Percentiles rank a stretch among this genome's conserved stretches.
phyloP scores from a whole-genome alignment of 495 filamentous ascomycete genomes.

The Sporormia fimetaria region DNA sequence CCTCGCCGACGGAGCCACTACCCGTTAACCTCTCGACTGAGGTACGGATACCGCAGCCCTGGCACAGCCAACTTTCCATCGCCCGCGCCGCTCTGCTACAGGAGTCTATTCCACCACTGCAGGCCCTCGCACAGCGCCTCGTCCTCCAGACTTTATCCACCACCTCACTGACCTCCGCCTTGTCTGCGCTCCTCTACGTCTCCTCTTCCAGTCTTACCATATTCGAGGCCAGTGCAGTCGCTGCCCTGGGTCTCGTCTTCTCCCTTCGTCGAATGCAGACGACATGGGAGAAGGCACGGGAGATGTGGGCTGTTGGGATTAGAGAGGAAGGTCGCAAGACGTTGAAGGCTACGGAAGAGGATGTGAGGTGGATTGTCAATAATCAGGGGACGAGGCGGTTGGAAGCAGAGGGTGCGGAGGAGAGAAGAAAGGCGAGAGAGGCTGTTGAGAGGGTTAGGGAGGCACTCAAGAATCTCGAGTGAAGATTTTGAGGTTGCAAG shows the following conservation, averaged over 20 bases:
- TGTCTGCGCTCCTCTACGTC: conserved; percentile 59
- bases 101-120: conserved; percentile 59
- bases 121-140: conserved; percentile 67
- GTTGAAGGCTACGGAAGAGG: conserved; percentile 56
- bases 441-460: conserved; percentile 37
- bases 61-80: conserved; percentile 41
- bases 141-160: conserved; percentile 63
- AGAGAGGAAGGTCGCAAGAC: conserved; percentile 69
- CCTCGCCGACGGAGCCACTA: neutral
- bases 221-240: conserved; percentile 73
- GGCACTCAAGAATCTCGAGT: conserved; percentile 37
- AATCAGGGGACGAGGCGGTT: conserved; percentile 34
- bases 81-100: conserved; percentile 48
- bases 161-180: conserved; percentile 47
- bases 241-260: conserved; percentile 63
- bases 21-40: conserved; percentile 8
- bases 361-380: conserved; percentile 46
- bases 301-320: conserved; percentile 63
- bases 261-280: conserved; percentile 63
- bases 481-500: no score
- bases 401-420: conserved; percentile 33
- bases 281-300: conserved; percentile 61
- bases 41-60: conserved; percentile 25
- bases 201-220: conserved; percentile 43
- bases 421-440: conserved; percentile 29